phyloP scores from a whole-genome alignment of 768 basidiomycete species.

The Hygrophorus pudorinus region DNA sequence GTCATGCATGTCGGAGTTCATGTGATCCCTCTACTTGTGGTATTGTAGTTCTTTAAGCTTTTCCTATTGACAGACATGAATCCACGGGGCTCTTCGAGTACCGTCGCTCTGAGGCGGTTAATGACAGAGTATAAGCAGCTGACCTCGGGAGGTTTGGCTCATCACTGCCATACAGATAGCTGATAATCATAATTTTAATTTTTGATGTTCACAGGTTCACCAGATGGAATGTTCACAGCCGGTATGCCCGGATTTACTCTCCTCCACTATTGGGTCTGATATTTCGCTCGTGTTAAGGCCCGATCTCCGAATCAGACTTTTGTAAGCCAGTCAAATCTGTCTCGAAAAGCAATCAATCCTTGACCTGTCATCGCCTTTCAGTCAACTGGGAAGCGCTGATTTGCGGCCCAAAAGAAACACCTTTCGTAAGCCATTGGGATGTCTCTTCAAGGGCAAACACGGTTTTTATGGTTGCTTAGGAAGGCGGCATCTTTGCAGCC shows the following conservation, averaged over 20 bases:
- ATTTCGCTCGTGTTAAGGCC: constrained; percentile 38
- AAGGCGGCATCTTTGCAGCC: constrained; percentile 91
- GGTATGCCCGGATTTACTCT: constrained; percentile 28
- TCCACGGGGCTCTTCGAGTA: constrained; percentile 40
- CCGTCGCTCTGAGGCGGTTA: constrained; percentile 73
- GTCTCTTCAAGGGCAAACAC: neutral
- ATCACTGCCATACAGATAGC: neutral
- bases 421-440: constrained; percentile 55
- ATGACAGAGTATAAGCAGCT: constrained; percentile 93
- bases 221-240: constrained; percentile 96
- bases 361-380: too few species aligned
- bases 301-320: constrained; percentile 86
- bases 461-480: constrained; percentile 34
- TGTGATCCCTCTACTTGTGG: too few species aligned
- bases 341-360: too few species aligned
- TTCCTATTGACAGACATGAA: constrained; percentile 24
- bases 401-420: constrained; percentile 88
- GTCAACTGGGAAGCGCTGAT: constrained; percentile 93
- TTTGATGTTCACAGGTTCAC: constrained; percentile 44
- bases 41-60: neutral
- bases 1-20: too few species aligned
- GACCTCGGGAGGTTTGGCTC: constrained; percentile 54
- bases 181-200: neutral
- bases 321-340: constrained; percentile 15
- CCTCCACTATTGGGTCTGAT: neutral